Evolutionary conservation across 352 stramenopile species (phyloP).

Genomic region (Elongisporangium anandrum): DNA sequence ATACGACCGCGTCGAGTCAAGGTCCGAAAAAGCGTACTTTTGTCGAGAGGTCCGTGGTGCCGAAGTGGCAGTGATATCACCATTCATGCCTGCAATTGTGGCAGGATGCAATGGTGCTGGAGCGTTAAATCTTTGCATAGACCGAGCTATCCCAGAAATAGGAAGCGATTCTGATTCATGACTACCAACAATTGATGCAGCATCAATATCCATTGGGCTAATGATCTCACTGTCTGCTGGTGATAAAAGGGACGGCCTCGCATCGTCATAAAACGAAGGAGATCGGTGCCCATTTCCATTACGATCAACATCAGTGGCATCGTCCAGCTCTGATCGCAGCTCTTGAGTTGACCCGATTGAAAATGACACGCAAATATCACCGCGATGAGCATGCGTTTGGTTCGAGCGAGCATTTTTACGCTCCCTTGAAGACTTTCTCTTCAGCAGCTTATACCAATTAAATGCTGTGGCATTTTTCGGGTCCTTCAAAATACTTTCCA

Average conservation of each 20-base stretch:
- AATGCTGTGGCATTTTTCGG: slow-evolving; percentile 72
- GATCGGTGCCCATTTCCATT: slow-evolving; percentile 7
- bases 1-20: slow-evolving; percentile 46
- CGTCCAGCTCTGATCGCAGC: slow-evolving; percentile 37
- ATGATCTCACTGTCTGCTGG: slow-evolving; percentile 34
- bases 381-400: slow-evolving; percentile 59
- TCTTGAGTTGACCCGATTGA: slow-evolving; percentile 83
- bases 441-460: slow-evolving; percentile 86
- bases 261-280: slow-evolving; percentile 17
- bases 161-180: slow-evolving; percentile 30
- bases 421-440: slow-evolving; percentile 67
- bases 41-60: slow-evolving; percentile 18
- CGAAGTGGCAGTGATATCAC: slow-evolving; percentile 1
- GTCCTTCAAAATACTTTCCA: slow-evolving; percentile 78
- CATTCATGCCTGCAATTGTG: slow-evolving; percentile 22
- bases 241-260: slow-evolving; percentile 18
- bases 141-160: slow-evolving; percentile 44
- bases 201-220: slow-evolving; percentile 37
- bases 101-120: background rate
- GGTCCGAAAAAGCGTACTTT: slow-evolving; percentile 35
- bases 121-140: slow-evolving; percentile 35
- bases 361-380: slow-evolving; percentile 76
- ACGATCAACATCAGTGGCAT: slow-evolving; percentile 4
- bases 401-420: slow-evolving; percentile 32
- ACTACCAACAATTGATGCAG: background rate